These are phyloP conservation scores for Leucoagaricus sp. DNA, from an alignment of 1,284 basidiomycete genomes.

Conservation along the genomic window DNA sequence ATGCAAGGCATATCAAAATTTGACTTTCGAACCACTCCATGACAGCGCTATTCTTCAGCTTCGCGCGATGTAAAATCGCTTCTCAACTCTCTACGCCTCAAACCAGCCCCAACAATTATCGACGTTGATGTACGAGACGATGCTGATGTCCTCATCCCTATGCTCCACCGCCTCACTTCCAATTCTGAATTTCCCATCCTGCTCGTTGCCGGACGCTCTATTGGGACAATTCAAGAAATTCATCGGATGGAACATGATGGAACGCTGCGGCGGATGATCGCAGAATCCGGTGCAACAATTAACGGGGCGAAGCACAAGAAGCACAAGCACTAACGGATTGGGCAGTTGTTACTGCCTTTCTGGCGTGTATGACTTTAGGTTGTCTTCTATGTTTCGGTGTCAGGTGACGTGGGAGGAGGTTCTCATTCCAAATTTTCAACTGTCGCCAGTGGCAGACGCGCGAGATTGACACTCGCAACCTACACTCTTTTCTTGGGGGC, in stretches of 20 bases:
- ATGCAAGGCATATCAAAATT: not conserved
- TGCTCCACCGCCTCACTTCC: constrained; percentile 51
- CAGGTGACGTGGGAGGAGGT: too few relatives aligned
- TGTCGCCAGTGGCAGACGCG: too few relatives aligned
- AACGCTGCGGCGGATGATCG: constrained; percentile 53
- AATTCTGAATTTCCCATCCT: constrained; percentile 66
- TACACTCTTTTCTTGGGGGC: too few relatives aligned
- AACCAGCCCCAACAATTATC: constrained; percentile 69
- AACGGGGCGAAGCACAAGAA: constrained; percentile 60
- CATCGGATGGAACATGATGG: constrained; percentile 49
- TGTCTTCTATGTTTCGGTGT: too few relatives aligned
- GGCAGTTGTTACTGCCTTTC: not conserved
- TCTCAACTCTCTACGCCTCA: constrained; percentile 59
- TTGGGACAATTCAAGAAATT: constrained; percentile 61
- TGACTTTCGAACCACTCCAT: constrained; percentile 8
- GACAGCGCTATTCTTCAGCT: constrained; percentile 59
- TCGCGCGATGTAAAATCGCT: constrained; percentile 71
- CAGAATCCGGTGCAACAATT: constrained; percentile 59
- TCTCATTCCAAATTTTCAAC: too few relatives aligned
- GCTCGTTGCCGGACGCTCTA: constrained; percentile 63
- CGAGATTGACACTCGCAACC: too few relatives aligned
- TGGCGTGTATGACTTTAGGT: too few relatives aligned
- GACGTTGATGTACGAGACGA: constrained; percentile 67
- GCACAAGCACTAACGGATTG: constrained; percentile 34
- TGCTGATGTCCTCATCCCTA: constrained; percentile 52